These are phyloP conservation scores for Hydrangea macrophylla DNA, from an alignment of 148 eudicot genomes.

Conservation along the genomic window DNA sequence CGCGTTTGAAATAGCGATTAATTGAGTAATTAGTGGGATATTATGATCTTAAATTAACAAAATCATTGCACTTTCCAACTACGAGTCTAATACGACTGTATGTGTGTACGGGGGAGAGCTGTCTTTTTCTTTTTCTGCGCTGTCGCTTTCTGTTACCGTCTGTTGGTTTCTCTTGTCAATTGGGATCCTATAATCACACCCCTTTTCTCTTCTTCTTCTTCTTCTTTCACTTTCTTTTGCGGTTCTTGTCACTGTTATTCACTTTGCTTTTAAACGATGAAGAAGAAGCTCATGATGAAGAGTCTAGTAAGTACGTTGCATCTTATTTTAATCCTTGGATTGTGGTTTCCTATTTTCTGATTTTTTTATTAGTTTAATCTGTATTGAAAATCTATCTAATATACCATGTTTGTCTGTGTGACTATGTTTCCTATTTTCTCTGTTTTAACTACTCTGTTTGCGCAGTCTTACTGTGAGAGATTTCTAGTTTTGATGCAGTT, in stretches of 20 bases:
- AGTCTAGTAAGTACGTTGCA: slow-evolving; percentile 54
- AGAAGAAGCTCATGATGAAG: slow-evolving; percentile 35
- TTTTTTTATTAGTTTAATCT: not conserved
- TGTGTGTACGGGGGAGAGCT: slow-evolving; percentile 12
- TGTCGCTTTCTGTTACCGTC: slow-evolving; percentile 34
- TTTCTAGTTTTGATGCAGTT: not conserved
- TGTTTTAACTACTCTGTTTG: not conserved
- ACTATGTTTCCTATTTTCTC: no score
- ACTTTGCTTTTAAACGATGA: slow-evolving; percentile 8
- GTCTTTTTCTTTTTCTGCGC: slow-evolving; percentile 30
- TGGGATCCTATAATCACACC: slow-evolving; percentile 18
- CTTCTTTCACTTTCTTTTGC: slow-evolving; percentile 2
- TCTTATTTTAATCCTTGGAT: slow-evolving; percentile 1
- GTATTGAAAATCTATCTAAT: not conserved
- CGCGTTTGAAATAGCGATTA: not conserved
- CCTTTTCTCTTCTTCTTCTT: not conserved
- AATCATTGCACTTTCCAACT: not conserved
- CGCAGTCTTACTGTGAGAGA: not conserved
- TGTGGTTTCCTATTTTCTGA: not conserved
- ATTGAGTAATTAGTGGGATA: not conserved
- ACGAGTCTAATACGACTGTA: not conserved
- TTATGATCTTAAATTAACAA: not conserved
- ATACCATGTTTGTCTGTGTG: not conserved
- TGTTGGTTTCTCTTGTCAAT: slow-evolving; percentile 15
- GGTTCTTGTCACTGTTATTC: slow-evolving; percentile 8